These are phyloP conservation scores for Prunus yedoensis DNA, from an alignment of 331 rosid genomes.

Conservation along the genomic window DNA sequence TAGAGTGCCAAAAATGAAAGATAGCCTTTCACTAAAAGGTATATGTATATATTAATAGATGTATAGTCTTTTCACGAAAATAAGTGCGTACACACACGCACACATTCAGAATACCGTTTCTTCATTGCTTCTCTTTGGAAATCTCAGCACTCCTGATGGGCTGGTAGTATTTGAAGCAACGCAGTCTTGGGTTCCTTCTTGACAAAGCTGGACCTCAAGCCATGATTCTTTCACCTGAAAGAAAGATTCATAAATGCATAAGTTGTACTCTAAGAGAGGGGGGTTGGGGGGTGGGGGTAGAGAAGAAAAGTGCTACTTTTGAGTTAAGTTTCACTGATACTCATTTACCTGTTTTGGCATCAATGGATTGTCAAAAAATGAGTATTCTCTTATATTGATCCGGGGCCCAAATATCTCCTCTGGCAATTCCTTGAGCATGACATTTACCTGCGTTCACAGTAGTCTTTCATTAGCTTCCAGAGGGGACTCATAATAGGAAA, in stretches of 20 bases:
- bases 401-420: slow-evolving; percentile 81
- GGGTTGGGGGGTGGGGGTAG: neutral
- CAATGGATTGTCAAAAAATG: slow-evolving; percentile 82
- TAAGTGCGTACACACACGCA: neutral
- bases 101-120: slow-evolving; percentile 57
- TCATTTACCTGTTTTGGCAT: slow-evolving; percentile 62
- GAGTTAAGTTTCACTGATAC: slow-evolving; percentile 20
- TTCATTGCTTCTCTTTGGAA: slow-evolving; percentile 87
- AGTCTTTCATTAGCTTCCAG: slow-evolving; percentile 20
- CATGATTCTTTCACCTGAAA: slow-evolving; percentile 80
- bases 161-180: slow-evolving; percentile 50
- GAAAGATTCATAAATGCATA: slow-evolving; percentile 25
- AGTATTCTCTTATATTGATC: slow-evolving; percentile 75
- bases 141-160: slow-evolving; percentile 54
- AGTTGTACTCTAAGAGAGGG: neutral
- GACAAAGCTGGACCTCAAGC: slow-evolving; percentile 89
- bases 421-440: slow-evolving; percentile 65
- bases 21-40: too few species aligned
- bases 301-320: slow-evolving; percentile 10
- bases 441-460: slow-evolving; percentile 23
- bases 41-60: too few species aligned
- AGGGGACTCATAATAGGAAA: neutral
- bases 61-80: neutral
- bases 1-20: neutral
- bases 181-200: slow-evolving; percentile 62